phyloP scores from a whole-genome alignment of 2,329 filamentous ascomycete species.

The Pyrenophora graminea region DNA sequence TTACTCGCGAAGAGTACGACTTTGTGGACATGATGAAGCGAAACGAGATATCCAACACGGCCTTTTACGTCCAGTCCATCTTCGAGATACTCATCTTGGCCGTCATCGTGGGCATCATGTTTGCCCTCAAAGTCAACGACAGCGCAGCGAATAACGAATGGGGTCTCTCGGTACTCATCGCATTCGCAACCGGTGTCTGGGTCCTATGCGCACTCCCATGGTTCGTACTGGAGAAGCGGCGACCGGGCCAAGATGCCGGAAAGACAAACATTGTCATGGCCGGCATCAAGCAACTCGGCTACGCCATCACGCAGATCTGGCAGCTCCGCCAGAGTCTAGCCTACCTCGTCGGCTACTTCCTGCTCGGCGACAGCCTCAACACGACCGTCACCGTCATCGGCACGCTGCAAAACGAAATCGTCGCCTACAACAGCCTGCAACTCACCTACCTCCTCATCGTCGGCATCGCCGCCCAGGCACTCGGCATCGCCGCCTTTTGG shows the following conservation, averaged over 20 bases:
- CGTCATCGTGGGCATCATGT: slow-evolving; percentile 49
- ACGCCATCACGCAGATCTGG: slow-evolving; percentile 65
- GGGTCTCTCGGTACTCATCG: slow-evolving; percentile 67
- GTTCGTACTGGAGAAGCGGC: slow-evolving; percentile 67
- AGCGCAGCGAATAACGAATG: slow-evolving; percentile 66
- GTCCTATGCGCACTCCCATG: slow-evolving; percentile 66
- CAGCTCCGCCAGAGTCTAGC: slow-evolving; percentile 67
- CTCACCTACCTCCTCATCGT: slow-evolving; percentile 70
- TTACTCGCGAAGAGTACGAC: slow-evolving; percentile 65
- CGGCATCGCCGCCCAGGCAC: slow-evolving; percentile 65
- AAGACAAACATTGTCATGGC: slow-evolving; percentile 59
- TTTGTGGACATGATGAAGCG: slow-evolving; percentile 56
- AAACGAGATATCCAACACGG: slow-evolving; percentile 65
- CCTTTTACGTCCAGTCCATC: slow-evolving; percentile 67
- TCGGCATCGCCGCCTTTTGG: slow-evolving; percentile 68
- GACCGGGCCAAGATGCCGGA: slow-evolving; percentile 61
- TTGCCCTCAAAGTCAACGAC: slow-evolving; percentile 63
- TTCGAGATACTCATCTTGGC: slow-evolving; percentile 58
- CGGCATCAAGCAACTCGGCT: slow-evolving; percentile 63
- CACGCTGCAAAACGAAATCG: slow-evolving; percentile 67
- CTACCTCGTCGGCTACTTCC: slow-evolving; percentile 67
- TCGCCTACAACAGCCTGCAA: slow-evolving; percentile 67
- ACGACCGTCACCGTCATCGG: slow-evolving; percentile 71
- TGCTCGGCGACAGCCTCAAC: slow-evolving; percentile 71
- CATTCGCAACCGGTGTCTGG: slow-evolving; percentile 68